Evolutionary conservation across 2,329 filamentous ascomycete genomes (phyloP), one percentile per base, ranked within the genome.

Genomic region (Aspergillus versicolor): DNA sequence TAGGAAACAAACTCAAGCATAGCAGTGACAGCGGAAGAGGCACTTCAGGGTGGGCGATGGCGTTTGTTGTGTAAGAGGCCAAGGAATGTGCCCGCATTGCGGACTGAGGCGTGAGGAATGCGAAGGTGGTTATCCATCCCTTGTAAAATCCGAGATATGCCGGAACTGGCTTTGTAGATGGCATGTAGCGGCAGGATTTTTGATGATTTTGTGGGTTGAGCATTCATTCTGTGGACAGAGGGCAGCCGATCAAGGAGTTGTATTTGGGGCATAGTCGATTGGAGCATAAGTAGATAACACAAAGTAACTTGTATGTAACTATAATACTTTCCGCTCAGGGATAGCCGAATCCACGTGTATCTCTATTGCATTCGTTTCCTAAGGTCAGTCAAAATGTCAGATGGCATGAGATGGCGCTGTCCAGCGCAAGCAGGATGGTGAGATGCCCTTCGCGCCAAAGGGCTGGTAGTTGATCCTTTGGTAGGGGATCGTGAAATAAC

Each of bases 81-180:
- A 51, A 63, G 63, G 70, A 73, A 73, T 73, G 70, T 63, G 55
- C 61, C 46, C 55, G 56, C 69, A 71, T 68, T 66, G 65, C 64
- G 54, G 57, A 54, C 57, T 42, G 60, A 46, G 54, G 57, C 65
- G 57, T 54, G 60, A 65, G 61, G 70, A 73, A 73, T 73, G 70
- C 58, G 64, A 64, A 55, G 50, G 58, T 59, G 61, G 65, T 61
- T 51, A 52, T 56, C 46, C 47, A 58, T 49, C 48, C 58, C 59
- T 59, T 56, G 52, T 21, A 51, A 44, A 41, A 37, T 38, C n/a
- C 24, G n/a, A 19, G 34, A 34, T 13, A 27, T 43, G 24, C 43
- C 41, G 21, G 48, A 43, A 34, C 38, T 53, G 42, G 13, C 34
- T 46, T n/a, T 32, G 9, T 15, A 45, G 4, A 40, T 52, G 42